Conservation (phyloP, 352 stramenopile genomes). For the Phytopythium montanum region DNA sequence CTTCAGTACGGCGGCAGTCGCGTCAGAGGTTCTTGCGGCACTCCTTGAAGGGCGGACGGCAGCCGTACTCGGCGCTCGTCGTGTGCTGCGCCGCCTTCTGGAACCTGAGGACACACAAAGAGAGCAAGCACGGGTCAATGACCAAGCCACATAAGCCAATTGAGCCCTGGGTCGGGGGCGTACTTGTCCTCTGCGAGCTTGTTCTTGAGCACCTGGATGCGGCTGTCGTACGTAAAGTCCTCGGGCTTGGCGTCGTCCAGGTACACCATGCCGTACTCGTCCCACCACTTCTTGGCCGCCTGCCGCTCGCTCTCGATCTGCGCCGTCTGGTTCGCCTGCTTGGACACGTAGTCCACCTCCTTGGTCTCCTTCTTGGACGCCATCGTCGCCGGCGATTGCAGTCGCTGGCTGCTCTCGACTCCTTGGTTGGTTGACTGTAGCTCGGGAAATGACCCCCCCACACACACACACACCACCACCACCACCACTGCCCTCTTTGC, state of each 20-base stretch:
- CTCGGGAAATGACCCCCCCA: neutral
- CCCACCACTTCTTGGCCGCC: constrained; percentile 77
- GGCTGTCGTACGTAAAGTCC: constrained; percentile 82
- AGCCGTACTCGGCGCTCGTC: constrained; percentile 64
- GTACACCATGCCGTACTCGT: constrained; percentile 79
- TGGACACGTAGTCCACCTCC: constrained; percentile 82
- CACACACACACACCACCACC: too few relatives aligned
- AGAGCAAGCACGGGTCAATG: neutral
- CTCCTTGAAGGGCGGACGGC: constrained; percentile 68
- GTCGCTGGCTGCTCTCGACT: neutral
- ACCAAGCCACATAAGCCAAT: neutral
- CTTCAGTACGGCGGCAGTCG: too few relatives aligned
- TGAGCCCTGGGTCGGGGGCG: constrained; percentile 7
- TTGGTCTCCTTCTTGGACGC: constrained; percentile 50
- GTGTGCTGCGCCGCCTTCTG: constrained; percentile 50
- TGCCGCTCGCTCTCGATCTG: constrained; percentile 82
- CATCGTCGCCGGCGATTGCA: constrained; percentile 11
- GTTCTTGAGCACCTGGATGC: constrained; percentile 63
- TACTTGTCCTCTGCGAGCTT: constrained; percentile 61
- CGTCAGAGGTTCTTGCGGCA: constrained; percentile 51
- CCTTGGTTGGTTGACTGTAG: neutral
- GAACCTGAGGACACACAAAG: constrained; percentile 22
- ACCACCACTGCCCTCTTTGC: neutral
- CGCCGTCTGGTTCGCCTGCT: constrained; percentile 75
- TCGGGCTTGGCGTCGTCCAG: constrained; percentile 71